Evolutionary conservation across 306 rosid species (phyloP).

Genomic region (Castanea sativa): DNA sequence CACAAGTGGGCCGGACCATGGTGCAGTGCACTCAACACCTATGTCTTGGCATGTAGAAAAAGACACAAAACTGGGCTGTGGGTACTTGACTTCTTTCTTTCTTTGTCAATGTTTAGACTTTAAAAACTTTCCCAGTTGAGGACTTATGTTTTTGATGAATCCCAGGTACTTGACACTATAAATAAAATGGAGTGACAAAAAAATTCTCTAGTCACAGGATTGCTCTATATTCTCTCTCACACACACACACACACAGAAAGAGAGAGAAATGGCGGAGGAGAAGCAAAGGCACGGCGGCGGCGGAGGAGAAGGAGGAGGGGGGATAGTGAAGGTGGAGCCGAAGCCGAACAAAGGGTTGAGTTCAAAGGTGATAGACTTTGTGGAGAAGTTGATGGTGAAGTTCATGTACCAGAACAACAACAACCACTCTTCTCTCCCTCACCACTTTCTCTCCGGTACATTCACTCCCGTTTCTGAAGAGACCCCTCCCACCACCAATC

Average conservation of each 20-base stretch:
- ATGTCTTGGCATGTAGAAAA: too few relatives aligned
- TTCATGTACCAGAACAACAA: constrained; percentile 45
- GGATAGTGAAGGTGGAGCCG: constrained; percentile 54
- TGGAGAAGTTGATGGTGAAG: constrained; percentile 77
- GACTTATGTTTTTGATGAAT: too few relatives aligned
- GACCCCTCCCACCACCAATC: constrained; percentile 70
- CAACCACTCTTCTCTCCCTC: constrained; percentile 47
- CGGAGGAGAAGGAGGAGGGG: constrained; percentile 20
- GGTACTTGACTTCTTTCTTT: too few relatives aligned
- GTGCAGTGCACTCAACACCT: too few relatives aligned
- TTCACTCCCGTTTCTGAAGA: constrained; percentile 75
- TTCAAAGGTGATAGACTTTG: constrained; percentile 53
- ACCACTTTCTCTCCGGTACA: constrained; percentile 74
- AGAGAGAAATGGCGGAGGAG: neutral
- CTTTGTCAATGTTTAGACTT: too few relatives aligned
- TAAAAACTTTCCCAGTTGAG: too few relatives aligned
- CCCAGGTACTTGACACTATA: too few relatives aligned
- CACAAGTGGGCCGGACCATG: too few relatives aligned
- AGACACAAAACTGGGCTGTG: too few relatives aligned
- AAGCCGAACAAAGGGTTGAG: constrained; percentile 64
- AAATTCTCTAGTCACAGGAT: too few relatives aligned
- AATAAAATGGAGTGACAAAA: too few relatives aligned
- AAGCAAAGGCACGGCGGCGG: neutral
- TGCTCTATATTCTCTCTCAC: too few relatives aligned
- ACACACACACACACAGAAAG: neutral